A percentile compares a stretch with the other conserved stretches of the same genome.
phyloP scores from a whole-genome alignment of 371 early-diverging fungal species.

The Sporodiniella umbellata region DNA sequence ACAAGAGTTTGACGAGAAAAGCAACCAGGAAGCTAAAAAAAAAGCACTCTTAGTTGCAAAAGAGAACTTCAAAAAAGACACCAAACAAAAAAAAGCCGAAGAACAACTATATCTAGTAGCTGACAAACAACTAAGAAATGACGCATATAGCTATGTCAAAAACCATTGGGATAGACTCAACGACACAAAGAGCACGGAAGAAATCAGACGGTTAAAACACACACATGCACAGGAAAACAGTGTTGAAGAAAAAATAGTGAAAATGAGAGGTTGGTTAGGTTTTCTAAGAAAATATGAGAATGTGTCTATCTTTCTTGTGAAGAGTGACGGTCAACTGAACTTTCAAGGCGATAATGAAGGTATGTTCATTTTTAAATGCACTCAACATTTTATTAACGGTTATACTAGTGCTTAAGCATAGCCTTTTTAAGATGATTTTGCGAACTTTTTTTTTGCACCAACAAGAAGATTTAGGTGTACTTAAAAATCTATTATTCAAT shows the following conservation, averaged over 20 bases:
- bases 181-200: neutral
- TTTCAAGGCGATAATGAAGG: neutral
- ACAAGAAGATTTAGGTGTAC: neutral
- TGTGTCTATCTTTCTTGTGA: neutral
- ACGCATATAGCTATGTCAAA: constrained; percentile 2
- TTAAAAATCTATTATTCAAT: constrained; percentile 3
- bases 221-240: neutral
- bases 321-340: neutral
- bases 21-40: too few species aligned
- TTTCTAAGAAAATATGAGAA: neutral
- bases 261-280: constrained; percentile 16
- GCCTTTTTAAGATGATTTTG: constrained; percentile 4
- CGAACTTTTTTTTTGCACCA: neutral
- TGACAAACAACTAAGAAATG: constrained; percentile 8
- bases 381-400: neutral
- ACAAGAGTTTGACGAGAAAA: too few species aligned
- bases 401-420: constrained; percentile 1
- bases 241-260: neutral
- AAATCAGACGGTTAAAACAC: neutral
- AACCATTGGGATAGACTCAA: neutral
- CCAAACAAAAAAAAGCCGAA: neutral
- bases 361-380: neutral
- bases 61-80: too few species aligned
- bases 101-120: constrained; percentile 1
- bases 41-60: too few species aligned